A percentile compares a stretch with the other conserved stretches of the same genome.
Evolutionary conservation across 2,329 filamentous ascomycete species (phyloP).

Genomic region (Calonectria honghensis): DNA sequence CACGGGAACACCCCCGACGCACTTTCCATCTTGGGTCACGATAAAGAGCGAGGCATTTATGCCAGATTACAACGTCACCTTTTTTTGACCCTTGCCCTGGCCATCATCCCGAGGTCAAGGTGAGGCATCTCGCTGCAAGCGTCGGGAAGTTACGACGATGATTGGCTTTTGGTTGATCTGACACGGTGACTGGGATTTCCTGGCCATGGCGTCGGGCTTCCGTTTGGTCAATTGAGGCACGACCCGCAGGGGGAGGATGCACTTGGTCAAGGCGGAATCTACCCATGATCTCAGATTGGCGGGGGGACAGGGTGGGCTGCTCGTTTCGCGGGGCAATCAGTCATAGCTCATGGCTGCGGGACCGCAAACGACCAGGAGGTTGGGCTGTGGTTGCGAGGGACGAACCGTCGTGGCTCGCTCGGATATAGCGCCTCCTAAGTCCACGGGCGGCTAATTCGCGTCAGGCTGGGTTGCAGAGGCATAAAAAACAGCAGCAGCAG

Average conservation of each 20-base stretch:
- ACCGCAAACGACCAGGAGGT: not conserved
- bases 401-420: not conserved
- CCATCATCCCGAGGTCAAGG: not conserved
- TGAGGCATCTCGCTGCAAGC: not conserved
- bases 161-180: constrained; percentile 12
- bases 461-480: not conserved
- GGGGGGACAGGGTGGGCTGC: constrained; percentile 33
- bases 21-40: not conserved
- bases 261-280: constrained; percentile 43
- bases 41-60: not conserved
- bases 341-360: constrained; percentile 11
- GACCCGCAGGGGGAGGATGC: constrained; percentile 20
- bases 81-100: not conserved
- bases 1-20: not conserved
- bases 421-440: not conserved
- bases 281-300: constrained; percentile 52
- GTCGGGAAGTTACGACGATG: not conserved
- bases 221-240: constrained; percentile 40
- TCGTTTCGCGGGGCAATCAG: constrained; percentile 41
- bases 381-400: not conserved
- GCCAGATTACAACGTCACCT: not conserved
- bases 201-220: constrained; percentile 1
- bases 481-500: not conserved
- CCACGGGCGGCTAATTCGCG: constrained; percentile 15
- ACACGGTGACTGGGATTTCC: constrained; percentile 24